phyloP scores from a whole-genome alignment of 2,329 filamentous ascomycete species.

The Nectriaceae sp. region DNA sequence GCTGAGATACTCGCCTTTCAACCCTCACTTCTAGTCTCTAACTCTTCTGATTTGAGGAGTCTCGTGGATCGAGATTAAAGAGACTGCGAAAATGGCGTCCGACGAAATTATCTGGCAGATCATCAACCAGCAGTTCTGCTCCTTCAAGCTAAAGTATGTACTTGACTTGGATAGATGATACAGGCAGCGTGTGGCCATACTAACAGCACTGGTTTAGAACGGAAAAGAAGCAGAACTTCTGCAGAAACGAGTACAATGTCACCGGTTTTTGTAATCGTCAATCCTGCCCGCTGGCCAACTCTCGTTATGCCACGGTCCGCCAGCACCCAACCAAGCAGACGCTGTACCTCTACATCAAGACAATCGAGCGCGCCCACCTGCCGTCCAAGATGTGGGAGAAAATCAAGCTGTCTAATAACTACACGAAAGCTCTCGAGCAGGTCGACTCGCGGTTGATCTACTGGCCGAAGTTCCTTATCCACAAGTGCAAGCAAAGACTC shows the following conservation, averaged over 20 bases:
- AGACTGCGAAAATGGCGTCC: constrained; percentile 66
- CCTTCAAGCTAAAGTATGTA: constrained; percentile 85
- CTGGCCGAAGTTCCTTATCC: constrained; percentile 90
- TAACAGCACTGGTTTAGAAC: constrained; percentile 51
- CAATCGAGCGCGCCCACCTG: constrained; percentile 83
- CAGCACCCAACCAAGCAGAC: constrained; percentile 77
- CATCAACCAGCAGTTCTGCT: constrained; percentile 93
- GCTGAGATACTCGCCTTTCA: background rate
- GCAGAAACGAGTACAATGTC: constrained; percentile 91
- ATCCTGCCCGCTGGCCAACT: constrained; percentile 88
- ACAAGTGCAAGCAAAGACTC: constrained; percentile 96
- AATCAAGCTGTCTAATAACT: constrained; percentile 87
- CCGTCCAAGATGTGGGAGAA: constrained; percentile 94
- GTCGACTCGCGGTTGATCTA: constrained; percentile 86
- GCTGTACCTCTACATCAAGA: constrained; percentile 97
- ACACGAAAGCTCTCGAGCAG: constrained; percentile 83
- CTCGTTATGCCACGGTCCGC: constrained; percentile 88
- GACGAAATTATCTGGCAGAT: constrained; percentile 98
- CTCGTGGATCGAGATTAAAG: background rate
- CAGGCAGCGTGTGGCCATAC: background rate
- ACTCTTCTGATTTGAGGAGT: background rate
- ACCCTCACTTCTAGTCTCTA: background rate
- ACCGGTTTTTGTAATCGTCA: constrained; percentile 83
- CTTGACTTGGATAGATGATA: no score
- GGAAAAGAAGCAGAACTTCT: constrained; percentile 88